Percentiles rank a stretch among this genome's conserved stretches.
These are phyloP conservation scores for Glebionis coronaria DNA, from an alignment of 129 eudicot genomes.

Conservation along the genomic window DNA sequence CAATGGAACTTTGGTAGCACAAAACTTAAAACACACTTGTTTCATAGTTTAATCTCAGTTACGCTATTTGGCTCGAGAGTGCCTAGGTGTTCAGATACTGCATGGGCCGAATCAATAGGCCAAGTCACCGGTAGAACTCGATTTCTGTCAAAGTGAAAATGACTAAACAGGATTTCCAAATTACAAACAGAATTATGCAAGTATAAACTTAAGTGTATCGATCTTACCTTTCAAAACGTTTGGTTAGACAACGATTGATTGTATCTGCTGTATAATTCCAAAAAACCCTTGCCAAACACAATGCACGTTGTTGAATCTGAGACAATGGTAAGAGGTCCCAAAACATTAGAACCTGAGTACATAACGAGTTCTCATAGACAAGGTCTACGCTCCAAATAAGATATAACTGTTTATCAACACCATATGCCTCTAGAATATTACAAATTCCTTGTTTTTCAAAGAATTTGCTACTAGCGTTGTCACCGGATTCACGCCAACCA, in stretches of 20 bases:
- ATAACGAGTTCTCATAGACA: conserved; percentile 22
- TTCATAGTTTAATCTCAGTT: conserved; percentile 21
- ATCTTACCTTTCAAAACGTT: conserved; percentile 31
- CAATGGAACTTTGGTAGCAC: background rate
- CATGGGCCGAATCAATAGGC: conserved; percentile 23
- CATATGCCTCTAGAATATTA: conserved; percentile 31
- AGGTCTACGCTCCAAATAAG: conserved; percentile 40
- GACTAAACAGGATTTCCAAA: background rate
- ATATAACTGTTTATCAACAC: conserved; percentile 19
- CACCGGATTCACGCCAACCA: conserved; percentile 34
- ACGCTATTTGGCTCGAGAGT: conserved; percentile 23
- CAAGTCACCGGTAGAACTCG: conserved; percentile 39
- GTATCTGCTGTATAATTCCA: conserved; percentile 26
- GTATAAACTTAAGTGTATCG: background rate
- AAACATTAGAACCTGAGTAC: conserved; percentile 32
- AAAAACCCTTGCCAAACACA: conserved; percentile 7
- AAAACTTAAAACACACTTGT: background rate
- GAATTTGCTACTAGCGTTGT: conserved; percentile 1
- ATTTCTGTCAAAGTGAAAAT: conserved; percentile 24
- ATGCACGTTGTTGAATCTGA: conserved; percentile 20
- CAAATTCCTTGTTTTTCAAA: background rate
- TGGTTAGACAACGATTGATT: conserved; percentile 36
- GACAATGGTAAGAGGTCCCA: conserved; percentile 28
- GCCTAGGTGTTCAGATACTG: background rate
- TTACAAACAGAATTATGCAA: background rate